Percentiles rank a stretch among this genome's conserved stretches.
Evolutionary conservation across 371 early-diverging fungal genomes (phyloP).

Genomic region (Mortierella sp.): DNA sequence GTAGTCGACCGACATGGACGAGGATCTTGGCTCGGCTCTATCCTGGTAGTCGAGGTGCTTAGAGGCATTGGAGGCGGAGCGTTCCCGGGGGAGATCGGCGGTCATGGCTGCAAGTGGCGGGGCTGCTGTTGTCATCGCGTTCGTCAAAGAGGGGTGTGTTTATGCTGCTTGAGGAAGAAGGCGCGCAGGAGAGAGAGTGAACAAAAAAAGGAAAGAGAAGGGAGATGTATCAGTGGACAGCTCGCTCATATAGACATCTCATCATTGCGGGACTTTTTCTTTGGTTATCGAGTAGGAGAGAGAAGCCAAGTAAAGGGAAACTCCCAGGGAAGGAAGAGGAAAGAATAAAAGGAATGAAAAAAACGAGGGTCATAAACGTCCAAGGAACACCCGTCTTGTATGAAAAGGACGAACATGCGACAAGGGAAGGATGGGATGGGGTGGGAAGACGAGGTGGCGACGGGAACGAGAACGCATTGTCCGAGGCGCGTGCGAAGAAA

Average conservation of each 20-base stretch:
- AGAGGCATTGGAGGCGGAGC: conserved; percentile 35
- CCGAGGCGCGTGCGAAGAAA: conserved; percentile 14
- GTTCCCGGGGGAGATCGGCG: conserved; percentile 32
- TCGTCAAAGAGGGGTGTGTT: neutral
- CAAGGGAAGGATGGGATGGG: neutral
- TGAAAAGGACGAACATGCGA: neutral
- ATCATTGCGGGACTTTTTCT: neutral
- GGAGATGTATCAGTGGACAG: neutral
- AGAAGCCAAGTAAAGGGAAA: too few relatives aligned
- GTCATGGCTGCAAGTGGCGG: conserved; percentile 27
- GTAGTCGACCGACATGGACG: conserved; percentile 29
- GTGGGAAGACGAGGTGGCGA: neutral
- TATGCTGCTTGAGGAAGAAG: neutral
- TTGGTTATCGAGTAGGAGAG: too few relatives aligned
- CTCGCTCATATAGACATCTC: neutral
- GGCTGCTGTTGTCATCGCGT: conserved; percentile 33
- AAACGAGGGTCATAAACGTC: conserved; percentile 8
- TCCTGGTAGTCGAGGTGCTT: conserved; percentile 36
- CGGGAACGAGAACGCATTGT: neutral
- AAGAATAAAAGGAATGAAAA: neutral
- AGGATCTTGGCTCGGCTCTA: conserved; percentile 36
- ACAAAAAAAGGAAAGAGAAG: conserved; percentile 2
- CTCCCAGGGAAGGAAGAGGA: neutral
- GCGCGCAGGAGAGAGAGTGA: neutral
- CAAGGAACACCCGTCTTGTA: neutral